phyloP scores from a whole-genome alignment of 163 green algal species.

The Scenedesmus sp. region DNA sequence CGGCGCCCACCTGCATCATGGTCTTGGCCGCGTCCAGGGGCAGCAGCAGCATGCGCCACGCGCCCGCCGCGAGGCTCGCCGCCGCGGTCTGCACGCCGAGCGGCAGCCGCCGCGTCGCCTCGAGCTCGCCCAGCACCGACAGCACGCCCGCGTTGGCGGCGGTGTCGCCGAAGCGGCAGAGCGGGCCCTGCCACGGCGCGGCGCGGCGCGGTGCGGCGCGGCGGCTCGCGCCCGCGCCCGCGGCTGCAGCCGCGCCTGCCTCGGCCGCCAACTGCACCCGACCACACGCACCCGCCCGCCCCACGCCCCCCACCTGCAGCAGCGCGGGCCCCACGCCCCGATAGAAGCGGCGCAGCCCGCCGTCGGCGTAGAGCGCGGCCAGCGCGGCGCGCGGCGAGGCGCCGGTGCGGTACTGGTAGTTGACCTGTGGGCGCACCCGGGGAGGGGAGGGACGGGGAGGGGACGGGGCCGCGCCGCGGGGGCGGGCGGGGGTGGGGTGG shows the following conservation, averaged over 20 bases:
- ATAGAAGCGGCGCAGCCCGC: conserved; percentile 92
- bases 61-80: conserved; percentile 73
- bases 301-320: conserved; percentile 58
- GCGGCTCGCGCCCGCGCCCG: neutral
- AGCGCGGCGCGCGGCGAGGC: conserved; percentile 78
- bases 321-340: conserved; percentile 85
- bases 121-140: conserved; percentile 73
- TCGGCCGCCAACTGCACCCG: no score
- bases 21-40: conserved; percentile 94
- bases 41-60: conserved; percentile 93
- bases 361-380: conserved; percentile 85
- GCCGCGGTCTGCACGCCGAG: conserved; percentile 83
- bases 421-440: conserved; percentile 92
- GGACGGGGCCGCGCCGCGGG: no score
- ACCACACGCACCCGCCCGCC: neutral
- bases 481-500: no score
- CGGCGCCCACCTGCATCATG: conserved; percentile 84
- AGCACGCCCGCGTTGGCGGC: conserved; percentile 91
- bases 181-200: conserved; percentile 74
- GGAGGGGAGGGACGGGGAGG: no score
- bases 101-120: conserved; percentile 65
- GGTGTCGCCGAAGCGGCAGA: conserved; percentile 94
- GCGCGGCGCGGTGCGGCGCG: neutral
- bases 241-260: neutral
- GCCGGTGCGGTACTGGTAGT: conserved; percentile 87